Evolutionary conservation across 2,329 filamentous ascomycete species (phyloP), one percentile per base, ranked within the genome.

Genomic region (Pseudogymnoascus sp.): DNA sequence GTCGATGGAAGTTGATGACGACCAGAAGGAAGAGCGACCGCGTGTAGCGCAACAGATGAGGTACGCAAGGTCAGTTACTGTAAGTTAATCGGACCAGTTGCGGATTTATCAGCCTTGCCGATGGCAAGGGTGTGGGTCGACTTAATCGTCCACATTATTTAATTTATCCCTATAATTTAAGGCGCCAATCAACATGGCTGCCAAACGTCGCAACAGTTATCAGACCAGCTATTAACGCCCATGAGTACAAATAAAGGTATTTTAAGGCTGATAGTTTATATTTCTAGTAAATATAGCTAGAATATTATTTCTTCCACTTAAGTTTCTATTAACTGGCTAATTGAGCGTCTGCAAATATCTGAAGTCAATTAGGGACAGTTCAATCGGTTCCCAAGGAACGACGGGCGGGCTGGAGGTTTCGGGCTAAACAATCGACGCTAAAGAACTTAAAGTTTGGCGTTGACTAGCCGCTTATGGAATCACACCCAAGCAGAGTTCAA

Each of bases 31-130:
- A 54, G 43, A 12, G 18, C 43, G 43, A 33, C 14, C 1, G 43
- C 30, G 43, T 18, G 43, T 33, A 6, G 43, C n/a, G 16, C 25
- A 28, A 30, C 4, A 18, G 28, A 9, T 50, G 43, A 50, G 25
- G 43, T 33, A 16, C n/a, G n/a, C 25, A 54, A 54, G 41, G 43
- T 30, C 28, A 54, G 22, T 25, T 25, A 5, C 22, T 25, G 14
- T 28, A 25, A 43, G 39, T 25, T 43, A 54, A 54, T 30, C 43
- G 43, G 9, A 54, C 43, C 14, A 54, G 8, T 12, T 54, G 25
- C 25, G 43, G n/a, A 54, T 54, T 54, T 30, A 54, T 54, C 43
- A 54, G 43, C 43, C 43, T 54, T 54, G 43, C 43, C 43, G 43
- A 30, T 54, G 43, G 43, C n/a, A 54, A 54, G 25, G 25, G 43